These are phyloP conservation scores for Aeschynomene evenia DNA, from an alignment of 306 rosid genomes.

Conservation along the genomic window DNA sequence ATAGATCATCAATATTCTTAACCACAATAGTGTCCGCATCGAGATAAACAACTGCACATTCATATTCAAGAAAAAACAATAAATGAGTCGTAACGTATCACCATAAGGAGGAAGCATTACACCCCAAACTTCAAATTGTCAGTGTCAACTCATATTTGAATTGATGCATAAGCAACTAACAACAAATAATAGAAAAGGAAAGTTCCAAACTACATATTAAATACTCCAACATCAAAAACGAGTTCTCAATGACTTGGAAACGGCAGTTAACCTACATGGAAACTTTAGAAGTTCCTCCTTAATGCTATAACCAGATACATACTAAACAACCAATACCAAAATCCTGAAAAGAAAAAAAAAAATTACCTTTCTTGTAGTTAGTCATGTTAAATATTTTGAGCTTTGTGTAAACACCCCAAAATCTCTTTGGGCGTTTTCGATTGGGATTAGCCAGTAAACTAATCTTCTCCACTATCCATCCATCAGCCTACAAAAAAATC, in stretches of 20 bases:
- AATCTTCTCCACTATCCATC: constrained; percentile 92
- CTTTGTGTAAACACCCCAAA: constrained; percentile 99
- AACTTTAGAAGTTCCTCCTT: not conserved
- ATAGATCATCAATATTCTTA: constrained; percentile 84
- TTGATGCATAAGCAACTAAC: not conserved
- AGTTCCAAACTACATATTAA: not conserved
- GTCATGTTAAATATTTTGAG: constrained; percentile 95
- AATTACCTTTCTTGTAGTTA: constrained; percentile 77
- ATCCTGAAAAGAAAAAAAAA: not conserved
- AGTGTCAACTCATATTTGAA: not conserved
- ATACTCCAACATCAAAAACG: not conserved
- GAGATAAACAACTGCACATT: constrained; percentile 88
- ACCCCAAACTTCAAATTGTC: not conserved
- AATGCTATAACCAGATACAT: constrained; percentile 10
- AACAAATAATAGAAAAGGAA: not conserved
- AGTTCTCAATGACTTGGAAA: not conserved
- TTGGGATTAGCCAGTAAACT: constrained; percentile 92
- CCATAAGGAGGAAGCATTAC: not conserved
- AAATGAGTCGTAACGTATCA: constrained; percentile 6
- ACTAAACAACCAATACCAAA: not conserved
- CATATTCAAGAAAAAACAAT: constrained; percentile 23
- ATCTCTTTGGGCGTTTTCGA: constrained; percentile 85
- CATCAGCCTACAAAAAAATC: constrained; percentile 81
- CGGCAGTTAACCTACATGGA: constrained; percentile 3
- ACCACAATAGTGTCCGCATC: constrained; percentile 97